Base-by-base conservation (phyloP, 2,329 filamentous ascomycete genomes). In the Keithomyces neogunnii region DNA sequence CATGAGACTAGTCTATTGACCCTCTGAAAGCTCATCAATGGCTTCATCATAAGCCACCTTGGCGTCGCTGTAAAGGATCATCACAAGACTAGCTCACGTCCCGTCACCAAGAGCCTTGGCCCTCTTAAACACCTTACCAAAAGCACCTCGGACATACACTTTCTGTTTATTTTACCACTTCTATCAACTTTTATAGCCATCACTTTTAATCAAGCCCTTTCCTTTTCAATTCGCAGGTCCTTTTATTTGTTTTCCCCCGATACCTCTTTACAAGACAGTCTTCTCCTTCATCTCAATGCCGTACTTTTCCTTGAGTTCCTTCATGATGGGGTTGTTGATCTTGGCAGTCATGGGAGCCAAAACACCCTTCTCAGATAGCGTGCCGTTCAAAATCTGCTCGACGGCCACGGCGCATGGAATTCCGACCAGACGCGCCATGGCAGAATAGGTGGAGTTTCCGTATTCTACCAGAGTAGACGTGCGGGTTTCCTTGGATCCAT, bases 391-490 rank as follows among this genome's bases (percentile, higher is more conserved):
- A 29, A 93, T 85, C 73, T 86, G 81, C 76, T 88, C 78, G 55
- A 90, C 86, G 44, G 89, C 89, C 89, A 72, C 69, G 47, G 65
- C 71, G 53, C 70, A 73, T 4, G 87, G 86, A 4, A 90, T 76
- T 64, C 88, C 88, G 51, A 95, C 89, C 43, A 89, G 70, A 69
- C 84, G 86, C 45, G 88, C 88, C 89, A 96, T 95, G 59, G 87
- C 82, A 3, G 80, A 85, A 74, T 92, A 95, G 35, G 86, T 87
- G 52, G 86, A 85, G 62, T 83, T 83, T 66, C 89, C 90, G 69
- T 95, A 92, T 66, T 95, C 89, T 64, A 76, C 78, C 13, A 96
- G 80, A 1, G 90, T 96, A 42, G 85, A 89, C 29, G 88, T 91
- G 56, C 85, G 77, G 44, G 84, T 89, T 74, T 95, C 83, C 67